These are phyloP conservation scores for Fusarium virguliforme DNA, from an alignment of 2,329 filamentous ascomycete genomes.

Conservation along the genomic window DNA sequence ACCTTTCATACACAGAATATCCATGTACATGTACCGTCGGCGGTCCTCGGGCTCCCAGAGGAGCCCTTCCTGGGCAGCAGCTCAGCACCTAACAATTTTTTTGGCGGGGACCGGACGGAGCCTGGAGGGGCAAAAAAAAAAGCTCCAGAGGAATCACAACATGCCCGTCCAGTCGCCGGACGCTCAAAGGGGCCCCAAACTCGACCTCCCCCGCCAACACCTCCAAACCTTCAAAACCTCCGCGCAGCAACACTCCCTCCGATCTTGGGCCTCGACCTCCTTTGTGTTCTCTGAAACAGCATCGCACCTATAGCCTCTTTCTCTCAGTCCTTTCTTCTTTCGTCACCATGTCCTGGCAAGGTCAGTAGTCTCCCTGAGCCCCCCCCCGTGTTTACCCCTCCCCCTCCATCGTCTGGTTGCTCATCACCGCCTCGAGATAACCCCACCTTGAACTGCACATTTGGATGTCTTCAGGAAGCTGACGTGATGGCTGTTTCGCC, in stretches of 20 bases:
- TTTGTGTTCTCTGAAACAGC: constrained; percentile 17
- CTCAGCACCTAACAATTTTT: constrained; percentile 38
- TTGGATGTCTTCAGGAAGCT: constrained; percentile 32
- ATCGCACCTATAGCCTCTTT: constrained; percentile 9
- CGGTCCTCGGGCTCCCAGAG: too few species aligned
- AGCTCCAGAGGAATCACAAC: constrained; percentile 47
- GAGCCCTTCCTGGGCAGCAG: constrained; percentile 11
- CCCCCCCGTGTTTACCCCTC: constrained; percentile 17
- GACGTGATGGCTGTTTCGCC: constrained; percentile 25
- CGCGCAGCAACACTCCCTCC: constrained; percentile 31
- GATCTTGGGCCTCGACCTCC: constrained; percentile 17
- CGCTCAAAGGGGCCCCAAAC: constrained; percentile 2
- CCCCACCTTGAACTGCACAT: constrained; percentile 46
- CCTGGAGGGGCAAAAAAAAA: constrained; percentile 43
- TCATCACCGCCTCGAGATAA: constrained; percentile 49
- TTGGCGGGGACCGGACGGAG: constrained; percentile 42
- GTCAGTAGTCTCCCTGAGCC: constrained; percentile 60
- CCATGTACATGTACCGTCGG: constrained; percentile 4
- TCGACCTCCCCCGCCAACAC: constrained; percentile 43
- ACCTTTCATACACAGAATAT: constrained; percentile 3
- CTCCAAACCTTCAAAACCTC: constrained; percentile 44
- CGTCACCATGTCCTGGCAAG: constrained; percentile 81
- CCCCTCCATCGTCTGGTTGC: constrained; percentile 41
- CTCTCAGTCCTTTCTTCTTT: constrained; percentile 28
- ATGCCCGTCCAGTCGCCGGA: constrained; percentile 28